Conservation (phyloP, 2,329 filamentous ascomycete genomes). For the Phaeosphaeria sp. region DNA sequence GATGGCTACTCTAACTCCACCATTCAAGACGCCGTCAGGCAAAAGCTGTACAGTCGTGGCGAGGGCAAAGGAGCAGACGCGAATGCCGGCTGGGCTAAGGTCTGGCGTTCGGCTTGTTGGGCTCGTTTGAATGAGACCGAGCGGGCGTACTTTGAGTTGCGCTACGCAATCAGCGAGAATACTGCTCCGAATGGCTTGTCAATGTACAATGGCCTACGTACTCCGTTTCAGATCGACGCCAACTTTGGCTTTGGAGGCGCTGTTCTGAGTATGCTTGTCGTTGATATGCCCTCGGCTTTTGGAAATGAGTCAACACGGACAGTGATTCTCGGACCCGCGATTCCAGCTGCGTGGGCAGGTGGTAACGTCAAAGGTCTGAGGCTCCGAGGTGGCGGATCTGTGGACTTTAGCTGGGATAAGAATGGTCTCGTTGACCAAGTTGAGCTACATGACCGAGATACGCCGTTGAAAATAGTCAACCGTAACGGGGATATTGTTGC, state of each 20-base stretch:
- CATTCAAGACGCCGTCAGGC: conserved; percentile 55
- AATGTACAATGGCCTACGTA: conserved; percentile 57
- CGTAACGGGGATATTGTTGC: conserved; percentile 7
- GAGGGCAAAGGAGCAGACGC: conserved; percentile 56
- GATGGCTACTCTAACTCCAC: conserved; percentile 54
- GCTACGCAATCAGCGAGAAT: conserved; percentile 58
- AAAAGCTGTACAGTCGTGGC: conserved; percentile 57
- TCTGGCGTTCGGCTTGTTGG: conserved; percentile 66
- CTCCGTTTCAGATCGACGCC: conserved; percentile 66
- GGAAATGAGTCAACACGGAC: conserved; percentile 27
- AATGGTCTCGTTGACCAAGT: conserved; percentile 44
- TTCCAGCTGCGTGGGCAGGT: conserved; percentile 53
- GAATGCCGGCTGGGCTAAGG: conserved; percentile 65
- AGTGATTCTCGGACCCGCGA: conserved; percentile 58
- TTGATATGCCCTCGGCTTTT: conserved; percentile 53
- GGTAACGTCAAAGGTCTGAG: conserved; percentile 55
- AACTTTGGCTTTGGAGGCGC: conserved; percentile 66
- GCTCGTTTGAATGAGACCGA: conserved; percentile 61
- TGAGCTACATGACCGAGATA: background rate
- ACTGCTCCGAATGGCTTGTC: conserved; percentile 59
- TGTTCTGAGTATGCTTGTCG: conserved; percentile 59
- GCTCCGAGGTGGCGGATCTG: conserved; percentile 53
- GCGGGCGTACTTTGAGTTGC: conserved; percentile 57
- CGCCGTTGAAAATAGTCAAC: conserved; percentile 17
- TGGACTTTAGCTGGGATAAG: conserved; percentile 56